Evolutionary conservation across 352 stramenopile species (phyloP).

Genomic region (Phytopythium montanum): DNA sequence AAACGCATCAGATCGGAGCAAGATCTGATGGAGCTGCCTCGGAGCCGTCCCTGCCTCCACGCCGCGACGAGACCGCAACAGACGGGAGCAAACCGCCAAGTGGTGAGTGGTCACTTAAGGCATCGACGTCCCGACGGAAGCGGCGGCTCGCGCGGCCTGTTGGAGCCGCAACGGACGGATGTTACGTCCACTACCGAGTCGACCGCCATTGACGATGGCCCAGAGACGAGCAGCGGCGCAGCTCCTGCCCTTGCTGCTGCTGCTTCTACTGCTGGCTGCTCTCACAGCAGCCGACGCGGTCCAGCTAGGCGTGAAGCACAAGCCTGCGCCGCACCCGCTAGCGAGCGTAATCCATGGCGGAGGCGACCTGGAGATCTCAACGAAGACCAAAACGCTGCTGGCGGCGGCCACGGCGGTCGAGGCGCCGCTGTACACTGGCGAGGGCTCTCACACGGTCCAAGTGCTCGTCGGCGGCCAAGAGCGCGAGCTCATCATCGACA

Average conservation of each 20-base stretch:
- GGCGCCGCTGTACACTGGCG: slow-evolving; percentile 33
- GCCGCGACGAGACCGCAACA: neutral
- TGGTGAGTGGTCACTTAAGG: neutral
- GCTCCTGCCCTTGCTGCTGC: neutral
- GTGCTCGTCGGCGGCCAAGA: slow-evolving; percentile 56
- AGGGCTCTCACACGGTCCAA: slow-evolving; percentile 74
- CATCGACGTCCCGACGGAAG: neutral
- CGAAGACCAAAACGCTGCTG: neutral
- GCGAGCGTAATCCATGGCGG: neutral
- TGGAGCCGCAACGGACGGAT: neutral
- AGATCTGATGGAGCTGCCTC: neutral
- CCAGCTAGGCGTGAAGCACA: neutral
- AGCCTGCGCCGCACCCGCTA: neutral
- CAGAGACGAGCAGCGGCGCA: neutral
- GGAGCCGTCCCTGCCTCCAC: neutral
- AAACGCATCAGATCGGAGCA: neutral
- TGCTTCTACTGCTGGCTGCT: neutral
- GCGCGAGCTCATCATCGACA: slow-evolving; percentile 95
- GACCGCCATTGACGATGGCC: neutral
- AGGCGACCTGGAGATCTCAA: no score
- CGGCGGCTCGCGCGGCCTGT: neutral
- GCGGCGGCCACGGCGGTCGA: slow-evolving; percentile 22
- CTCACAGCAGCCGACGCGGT: neutral
- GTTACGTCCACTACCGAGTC: no score
- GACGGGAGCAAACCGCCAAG: neutral